Evolutionary conservation across 805 yeast genomes (phyloP), one percentile per base, ranked within the genome.

Genomic region (Pichia ethanolica): DNA sequence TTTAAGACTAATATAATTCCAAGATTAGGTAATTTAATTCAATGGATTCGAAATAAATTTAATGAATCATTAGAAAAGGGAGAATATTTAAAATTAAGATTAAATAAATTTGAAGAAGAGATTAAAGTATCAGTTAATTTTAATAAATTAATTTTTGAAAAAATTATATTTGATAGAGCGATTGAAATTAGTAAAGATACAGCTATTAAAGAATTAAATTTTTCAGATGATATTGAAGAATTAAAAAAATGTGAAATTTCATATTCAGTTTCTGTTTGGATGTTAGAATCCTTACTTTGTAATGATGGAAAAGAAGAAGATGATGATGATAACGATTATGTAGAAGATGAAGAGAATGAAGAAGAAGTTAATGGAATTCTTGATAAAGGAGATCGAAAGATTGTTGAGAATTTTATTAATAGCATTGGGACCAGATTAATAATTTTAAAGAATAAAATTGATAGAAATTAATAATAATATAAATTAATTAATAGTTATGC

Each of bases 191-290:
- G 96, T 3, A 79, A 95, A 58, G 81, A 81, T 45, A 96, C 98
- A 1, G 98, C 98, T 0, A 83, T 86, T 49, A 82, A 84, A 62
- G 99, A 91, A 67, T 72, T 89, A 58, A 44, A 42, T 7, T 34
- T 25, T 33, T 9, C 44, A 6, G 26, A 7, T 25, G 30, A 36
- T 7, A 86, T 86, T 42, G 84, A 80, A 48, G 89, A 84, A 60
- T 64, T 86, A 45, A 70, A 72, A 20, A 86, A 85, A 7, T 90
- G 97, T 67, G 97, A 90, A 66, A 68, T 86, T 51, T 86, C 91
- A 8, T 91, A 91, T 64, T 87, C 95, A 5, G 88, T 96, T 0
- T 83, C 97, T 0, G 79, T 91, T 46, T 91, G 97, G 97, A 89
- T 91, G 97, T 71, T 91, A 60, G 95, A 89, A 62, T 89, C 96